Percentiles rank a stretch among this genome's conserved stretches.
phyloP scores from a whole-genome alignment of 345 rosid species.

The Ceriops zippeliana region DNA sequence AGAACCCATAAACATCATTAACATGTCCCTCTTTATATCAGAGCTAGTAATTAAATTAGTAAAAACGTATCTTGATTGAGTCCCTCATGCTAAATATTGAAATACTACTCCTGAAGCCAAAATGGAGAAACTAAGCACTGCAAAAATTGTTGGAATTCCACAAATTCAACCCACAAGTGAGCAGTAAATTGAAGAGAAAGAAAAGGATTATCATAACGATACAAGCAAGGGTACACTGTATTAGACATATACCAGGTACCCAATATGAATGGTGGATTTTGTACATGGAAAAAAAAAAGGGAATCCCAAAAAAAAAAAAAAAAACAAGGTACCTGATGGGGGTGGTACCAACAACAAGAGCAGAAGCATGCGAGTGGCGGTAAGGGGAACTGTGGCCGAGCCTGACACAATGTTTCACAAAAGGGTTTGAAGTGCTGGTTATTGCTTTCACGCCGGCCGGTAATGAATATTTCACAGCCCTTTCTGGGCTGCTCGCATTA shows the following conservation, averaged over 20 bases:
- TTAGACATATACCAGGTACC: not conserved
- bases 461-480: conserved; percentile 20
- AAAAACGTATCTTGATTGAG: too few relatives aligned
- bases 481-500: conserved; percentile 4
- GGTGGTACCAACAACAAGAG: conserved; percentile 71
- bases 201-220: too few relatives aligned
- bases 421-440: conserved; percentile 72
- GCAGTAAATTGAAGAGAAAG: too few relatives aligned
- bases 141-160: too few relatives aligned
- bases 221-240: too few relatives aligned
- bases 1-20: too few relatives aligned
- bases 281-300: not conserved
- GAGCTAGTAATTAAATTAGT: too few relatives aligned
- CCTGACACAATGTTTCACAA: conserved; percentile 86
- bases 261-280: not conserved
- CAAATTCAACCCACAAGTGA: too few relatives aligned
- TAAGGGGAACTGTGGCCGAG: conserved; percentile 76
- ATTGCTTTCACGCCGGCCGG: conserved; percentile 46
- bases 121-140: too few relatives aligned
- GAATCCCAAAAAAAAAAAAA: not conserved
- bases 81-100: too few relatives aligned
- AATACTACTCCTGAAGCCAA: too few relatives aligned
- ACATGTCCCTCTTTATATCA: too few relatives aligned
- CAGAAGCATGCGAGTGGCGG: conserved; percentile 72
- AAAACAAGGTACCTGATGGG: conserved; percentile 57